Base-by-base conservation (phyloP, 306 rosid genomes). In the Fragaria nilgerrensis region DNA sequence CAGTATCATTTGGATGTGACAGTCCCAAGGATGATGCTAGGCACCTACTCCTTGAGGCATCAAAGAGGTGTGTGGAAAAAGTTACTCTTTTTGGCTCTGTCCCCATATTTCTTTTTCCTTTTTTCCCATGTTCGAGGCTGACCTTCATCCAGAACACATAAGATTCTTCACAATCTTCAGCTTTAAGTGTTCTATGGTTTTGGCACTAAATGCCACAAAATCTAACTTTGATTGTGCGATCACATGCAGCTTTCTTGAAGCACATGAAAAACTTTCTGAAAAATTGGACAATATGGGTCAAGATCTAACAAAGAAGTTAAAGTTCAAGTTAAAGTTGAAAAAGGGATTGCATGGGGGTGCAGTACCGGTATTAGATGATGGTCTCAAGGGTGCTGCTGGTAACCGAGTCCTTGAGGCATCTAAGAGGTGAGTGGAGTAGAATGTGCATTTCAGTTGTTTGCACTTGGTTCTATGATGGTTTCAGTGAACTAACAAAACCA, bases 241-340 rank as follows among this genome's bases (percentile, higher is more conserved):
- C 25, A 65, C 47, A 37, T 65, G 70, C 48, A 65, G 70, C 20
- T 36, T 55, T 16, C 32, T 68, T 77, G 58, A 68, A 68, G 68
- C 68, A 56, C 73, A 17, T 29, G 70, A 65, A 65, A 55, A 68
- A 48, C 32, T 15, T 23, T 41, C 61, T 56, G 9, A 45, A 49
- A 39, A 11, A 41, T 53, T 41, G 59, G 74, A 68, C 56, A 29
- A 59, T 65, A 73, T 79, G 75, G 82, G 59, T 29, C 68, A 73
- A 73, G 74, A 53, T 63, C 47, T 55, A 53, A 19, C 74, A 55
- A 73, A 79, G 66, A 79, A 73, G 78, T 50, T 79, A 9, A 79
- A 65, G 78, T 15, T 79, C 68, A 79, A 74, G 78, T 27, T 79
- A 5, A 79, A 41, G 69, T 9, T 73, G 1, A 29, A 34, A 15